Evolutionary conservation across 345 rosid genomes (phyloP), one percentile per base, ranked within the genome.

Genomic region (Hibiscus tridactylites): DNA sequence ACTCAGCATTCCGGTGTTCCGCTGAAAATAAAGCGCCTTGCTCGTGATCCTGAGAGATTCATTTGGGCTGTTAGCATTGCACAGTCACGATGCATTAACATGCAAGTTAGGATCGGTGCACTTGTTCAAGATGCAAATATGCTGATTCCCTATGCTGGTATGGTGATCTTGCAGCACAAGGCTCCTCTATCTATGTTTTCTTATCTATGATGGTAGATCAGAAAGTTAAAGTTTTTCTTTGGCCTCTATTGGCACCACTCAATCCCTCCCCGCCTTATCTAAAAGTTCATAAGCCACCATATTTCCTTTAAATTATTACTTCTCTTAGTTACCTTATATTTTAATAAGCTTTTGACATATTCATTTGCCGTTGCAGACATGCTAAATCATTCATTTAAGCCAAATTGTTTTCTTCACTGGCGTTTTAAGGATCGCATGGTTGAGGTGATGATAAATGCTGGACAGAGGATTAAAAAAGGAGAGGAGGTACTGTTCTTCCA

Each of bases 361-460:
- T 61, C 64, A 26, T 64, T 68, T 64, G 74, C 52, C 73, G 56
- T 61, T 79, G 86, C 95, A 94, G 97, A 94, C 81, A 94, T 90
- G 96, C 77, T 94, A 62, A 94, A 88, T 82, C 97, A 94, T 74
- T 91, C 98, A 29, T 86, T 82, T 50, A 81, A 85, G 79, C 97
- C 98, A 73, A 94, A 88, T 83, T 94, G 97, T 79, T 94, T 94
- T 83, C 81, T 90, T 67, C 95, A 91, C 77, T 94, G 96, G 98
- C 90, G 97, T 81, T 90, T 86, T 60, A 91, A 90, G 81, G 98
- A 94, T 68, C 97, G 95, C 46, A 91, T 90, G 89, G 93, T 94
- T 65, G 98, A 91, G 77, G 97, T 94, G 78, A 87, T 94, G 98
- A 88, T 93, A 79, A 91, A 91, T 79, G 97, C 97, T 61, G 96